Percentiles rank a stretch among this genome's conserved stretches.
Conservation (phyloP, 805 yeast genomes). For the Metschnikowia dekortorum region DNA sequence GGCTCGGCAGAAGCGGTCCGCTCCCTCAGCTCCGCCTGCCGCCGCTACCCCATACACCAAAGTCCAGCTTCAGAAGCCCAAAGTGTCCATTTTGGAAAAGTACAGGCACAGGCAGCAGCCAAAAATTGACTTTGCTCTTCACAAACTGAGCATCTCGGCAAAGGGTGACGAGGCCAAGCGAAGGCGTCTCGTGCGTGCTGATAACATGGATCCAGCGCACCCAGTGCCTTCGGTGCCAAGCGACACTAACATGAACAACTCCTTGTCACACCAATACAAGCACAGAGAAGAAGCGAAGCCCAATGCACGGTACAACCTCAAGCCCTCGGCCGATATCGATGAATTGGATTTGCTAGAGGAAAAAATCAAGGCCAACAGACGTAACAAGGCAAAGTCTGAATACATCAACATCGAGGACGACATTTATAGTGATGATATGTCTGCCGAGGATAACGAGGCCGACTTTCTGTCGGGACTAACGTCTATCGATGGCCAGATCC, state of each 20-base stretch:
- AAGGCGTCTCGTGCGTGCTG: slow-evolving; percentile 35
- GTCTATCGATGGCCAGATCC: slow-evolving; percentile 58
- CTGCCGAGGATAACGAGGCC: slow-evolving; percentile 40
- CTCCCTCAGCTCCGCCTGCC: slow-evolving; percentile 6
- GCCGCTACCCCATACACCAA: slow-evolving; percentile 26
- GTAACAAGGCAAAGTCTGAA: slow-evolving; percentile 20
- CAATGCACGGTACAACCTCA: slow-evolving; percentile 4
- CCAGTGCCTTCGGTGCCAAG: not conserved
- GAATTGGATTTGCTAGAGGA: slow-evolving; percentile 40
- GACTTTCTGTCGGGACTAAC: slow-evolving; percentile 32
- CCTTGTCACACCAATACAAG: not conserved
- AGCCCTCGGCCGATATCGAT: slow-evolving; percentile 20
- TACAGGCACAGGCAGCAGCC: slow-evolving; percentile 34
- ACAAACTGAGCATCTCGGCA: slow-evolving; percentile 14
- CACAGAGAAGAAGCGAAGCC: slow-evolving; percentile 8
- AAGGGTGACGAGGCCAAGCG: slow-evolving; percentile 23
- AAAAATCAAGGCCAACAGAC: slow-evolving; percentile 32
- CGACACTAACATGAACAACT: slow-evolving; percentile 1
- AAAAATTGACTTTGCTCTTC: slow-evolving; percentile 25
- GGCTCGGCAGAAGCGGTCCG: slow-evolving; percentile 22
- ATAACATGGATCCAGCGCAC: slow-evolving; percentile 4
- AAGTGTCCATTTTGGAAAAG: slow-evolving; percentile 40
- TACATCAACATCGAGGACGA: slow-evolving; percentile 45
- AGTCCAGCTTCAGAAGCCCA: slow-evolving; percentile 37
- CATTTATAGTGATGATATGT: slow-evolving; percentile 45